phyloP scores from a whole-genome alignment of 1,284 basidiomycete genomes.

The Tilletia indica region DNA sequence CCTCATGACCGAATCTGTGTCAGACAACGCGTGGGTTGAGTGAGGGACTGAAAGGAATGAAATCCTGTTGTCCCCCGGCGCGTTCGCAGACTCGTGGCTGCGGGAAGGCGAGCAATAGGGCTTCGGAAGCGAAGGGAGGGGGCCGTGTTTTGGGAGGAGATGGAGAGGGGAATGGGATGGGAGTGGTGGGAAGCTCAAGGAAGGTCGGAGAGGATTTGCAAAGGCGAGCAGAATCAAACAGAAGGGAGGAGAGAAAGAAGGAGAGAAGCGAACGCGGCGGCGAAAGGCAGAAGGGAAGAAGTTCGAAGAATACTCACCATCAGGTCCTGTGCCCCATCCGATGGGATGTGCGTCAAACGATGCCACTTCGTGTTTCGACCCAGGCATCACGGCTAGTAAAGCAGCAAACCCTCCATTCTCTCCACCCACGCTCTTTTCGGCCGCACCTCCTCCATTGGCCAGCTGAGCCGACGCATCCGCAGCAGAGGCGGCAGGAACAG shows the following conservation, averaged over 20 bases:
- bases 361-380: conserved; percentile 52
- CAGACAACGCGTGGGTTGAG: no score
- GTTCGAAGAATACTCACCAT: conserved; percentile 7
- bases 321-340: conserved; percentile 30
- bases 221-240: background rate
- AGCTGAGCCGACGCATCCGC: background rate
- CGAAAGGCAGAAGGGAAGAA: background rate
- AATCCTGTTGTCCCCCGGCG: no score
- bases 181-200: background rate
- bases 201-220: background rate
- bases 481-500: conserved; percentile 27
- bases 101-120: no score
- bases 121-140: no score
- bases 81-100: no score
- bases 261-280: background rate
- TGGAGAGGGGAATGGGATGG: background rate
- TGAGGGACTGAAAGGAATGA: no score
- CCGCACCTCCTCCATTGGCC: background rate
- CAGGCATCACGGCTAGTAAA: conserved; percentile 49
- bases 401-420: conserved; percentile 33
- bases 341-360: conserved; percentile 51
- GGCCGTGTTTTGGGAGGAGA: no score
- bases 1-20: no score
- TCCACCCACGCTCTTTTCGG: conserved; percentile 30
- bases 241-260: background rate